Conservation (phyloP, 2,329 filamentous ascomycete genomes). For the Fonsecaea pugnacius region DNA sequence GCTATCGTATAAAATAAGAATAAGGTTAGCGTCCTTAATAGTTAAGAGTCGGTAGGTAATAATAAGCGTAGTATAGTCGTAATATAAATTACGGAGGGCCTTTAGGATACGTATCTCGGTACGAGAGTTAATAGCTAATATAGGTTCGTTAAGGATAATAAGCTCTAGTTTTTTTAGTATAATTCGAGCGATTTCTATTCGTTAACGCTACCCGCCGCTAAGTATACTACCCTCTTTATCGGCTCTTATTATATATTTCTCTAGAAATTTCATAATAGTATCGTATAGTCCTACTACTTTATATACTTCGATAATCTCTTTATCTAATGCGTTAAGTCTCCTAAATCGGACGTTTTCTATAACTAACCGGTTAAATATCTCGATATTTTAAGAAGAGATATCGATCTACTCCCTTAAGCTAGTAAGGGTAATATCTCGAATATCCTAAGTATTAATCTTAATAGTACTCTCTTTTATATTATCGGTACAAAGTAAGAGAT, state of each 20-base stretch:
- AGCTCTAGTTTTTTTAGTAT: constrained; percentile 59
- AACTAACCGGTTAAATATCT: constrained; percentile 67
- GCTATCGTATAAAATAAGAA: constrained; percentile 68
- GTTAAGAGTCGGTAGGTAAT: constrained; percentile 50
- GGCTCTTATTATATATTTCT: constrained; percentile 54
- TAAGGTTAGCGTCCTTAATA: constrained; percentile 72
- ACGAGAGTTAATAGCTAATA: constrained; percentile 61
- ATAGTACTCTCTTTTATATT: constrained; percentile 55
- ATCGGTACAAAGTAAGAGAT: constrained; percentile 64
- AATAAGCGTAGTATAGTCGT: constrained; percentile 45
- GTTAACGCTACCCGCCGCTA: constrained; percentile 63
- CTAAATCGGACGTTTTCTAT: constrained; percentile 69
- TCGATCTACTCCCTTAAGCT: constrained; percentile 64
- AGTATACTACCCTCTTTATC: constrained; percentile 60
- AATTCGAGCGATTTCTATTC: constrained; percentile 62
- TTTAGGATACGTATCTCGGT: constrained; percentile 56
- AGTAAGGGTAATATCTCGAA: constrained; percentile 62
- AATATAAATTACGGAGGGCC: constrained; percentile 28
- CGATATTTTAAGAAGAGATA: constrained; percentile 67
- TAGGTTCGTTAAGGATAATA: constrained; percentile 65
- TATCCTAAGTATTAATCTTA: constrained; percentile 58
- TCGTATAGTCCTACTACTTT: constrained; percentile 66
- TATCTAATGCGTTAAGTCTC: constrained; percentile 62
- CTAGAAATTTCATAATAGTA: constrained; percentile 63
- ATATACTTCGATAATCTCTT: constrained; percentile 64